A percentile compares a stretch with the other conserved stretches of the same genome.
Conservation (phyloP, 2,329 filamentous ascomycete species). For the Aspergillus ochraceoroseus region DNA sequence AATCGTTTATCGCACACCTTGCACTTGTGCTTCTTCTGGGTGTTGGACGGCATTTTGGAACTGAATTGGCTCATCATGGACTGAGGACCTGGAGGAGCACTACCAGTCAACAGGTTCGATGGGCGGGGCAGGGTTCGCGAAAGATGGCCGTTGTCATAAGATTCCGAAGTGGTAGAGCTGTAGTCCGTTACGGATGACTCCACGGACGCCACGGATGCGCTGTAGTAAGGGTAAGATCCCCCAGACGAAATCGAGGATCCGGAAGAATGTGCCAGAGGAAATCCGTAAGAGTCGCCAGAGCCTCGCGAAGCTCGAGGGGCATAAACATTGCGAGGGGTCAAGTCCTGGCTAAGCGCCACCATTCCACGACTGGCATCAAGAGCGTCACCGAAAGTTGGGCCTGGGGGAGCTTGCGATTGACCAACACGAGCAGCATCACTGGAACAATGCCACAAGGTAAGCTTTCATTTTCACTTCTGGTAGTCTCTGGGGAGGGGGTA, state of each 20-base stretch:
- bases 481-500: slow-evolving; percentile 15
- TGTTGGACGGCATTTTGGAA: slow-evolving; percentile 90
- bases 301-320: slow-evolving; percentile 62
- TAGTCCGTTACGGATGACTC: slow-evolving; percentile 87
- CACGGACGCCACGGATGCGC: slow-evolving; percentile 63
- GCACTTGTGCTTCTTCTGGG: slow-evolving; percentile 99
- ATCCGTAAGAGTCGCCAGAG: slow-evolving; percentile 83
- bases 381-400: slow-evolving; percentile 75
- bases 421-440: slow-evolving; percentile 35
- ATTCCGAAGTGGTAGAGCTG: slow-evolving; percentile 79
- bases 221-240: slow-evolving; percentile 80
- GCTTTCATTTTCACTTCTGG: slow-evolving; percentile 3
- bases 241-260: slow-evolving; percentile 87
- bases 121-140: slow-evolving; percentile 81
- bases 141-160: slow-evolving; percentile 65
- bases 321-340: slow-evolving; percentile 84
- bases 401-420: slow-evolving; percentile 49
- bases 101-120: slow-evolving; percentile 57
- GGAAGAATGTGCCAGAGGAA: slow-evolving; percentile 81
- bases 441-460: slow-evolving; percentile 16
- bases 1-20: slow-evolving; percentile 98
- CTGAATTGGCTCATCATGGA: slow-evolving; percentile 99
- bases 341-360: slow-evolving; percentile 90
- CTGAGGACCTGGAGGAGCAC: slow-evolving; percentile 74
- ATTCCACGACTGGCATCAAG: slow-evolving; percentile 91